Conservation (phyloP, 257 asterid species). For the Penstemon newberryi region DNA sequence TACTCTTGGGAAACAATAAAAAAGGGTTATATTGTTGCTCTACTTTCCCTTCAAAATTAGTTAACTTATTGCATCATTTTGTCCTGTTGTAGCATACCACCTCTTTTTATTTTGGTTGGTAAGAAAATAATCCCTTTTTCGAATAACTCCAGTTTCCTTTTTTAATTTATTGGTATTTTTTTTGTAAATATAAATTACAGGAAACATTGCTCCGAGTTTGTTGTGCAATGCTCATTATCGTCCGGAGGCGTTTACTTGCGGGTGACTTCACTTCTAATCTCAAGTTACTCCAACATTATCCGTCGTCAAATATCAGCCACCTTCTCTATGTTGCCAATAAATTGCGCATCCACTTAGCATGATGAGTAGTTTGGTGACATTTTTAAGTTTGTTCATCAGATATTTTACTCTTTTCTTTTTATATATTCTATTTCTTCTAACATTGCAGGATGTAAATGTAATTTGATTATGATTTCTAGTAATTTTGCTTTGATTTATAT, state of each 20-base stretch:
- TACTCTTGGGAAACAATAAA: background rate
- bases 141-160: too few relatives aligned
- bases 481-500: background rate
- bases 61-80: background rate
- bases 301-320: slow-evolving; percentile 85
- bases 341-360: slow-evolving; percentile 44
- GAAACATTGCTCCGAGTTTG: slow-evolving; percentile 83
- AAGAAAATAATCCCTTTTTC: background rate
- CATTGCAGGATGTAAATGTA: slow-evolving; percentile 39
- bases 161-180: too few relatives aligned
- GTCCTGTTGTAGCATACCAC: background rate
- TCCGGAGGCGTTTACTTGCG: slow-evolving; percentile 83
- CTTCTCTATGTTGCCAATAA: slow-evolving; percentile 90
- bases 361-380: slow-evolving; percentile 28
- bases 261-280: slow-evolving; percentile 94
- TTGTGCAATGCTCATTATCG: slow-evolving; percentile 89
- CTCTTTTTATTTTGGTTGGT: background rate
- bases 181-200: slow-evolving; percentile 39
- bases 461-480: slow-evolving; percentile 26
- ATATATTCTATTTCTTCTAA: slow-evolving; percentile 18
- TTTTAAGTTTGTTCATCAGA: slow-evolving; percentile 19
- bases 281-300: slow-evolving; percentile 84
- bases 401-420: slow-evolving; percentile 18
- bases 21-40: too few relatives aligned
- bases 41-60: background rate